Base-by-base conservation (phyloP, 177 flowering plant species). In the Vitis hybrid region DNA sequence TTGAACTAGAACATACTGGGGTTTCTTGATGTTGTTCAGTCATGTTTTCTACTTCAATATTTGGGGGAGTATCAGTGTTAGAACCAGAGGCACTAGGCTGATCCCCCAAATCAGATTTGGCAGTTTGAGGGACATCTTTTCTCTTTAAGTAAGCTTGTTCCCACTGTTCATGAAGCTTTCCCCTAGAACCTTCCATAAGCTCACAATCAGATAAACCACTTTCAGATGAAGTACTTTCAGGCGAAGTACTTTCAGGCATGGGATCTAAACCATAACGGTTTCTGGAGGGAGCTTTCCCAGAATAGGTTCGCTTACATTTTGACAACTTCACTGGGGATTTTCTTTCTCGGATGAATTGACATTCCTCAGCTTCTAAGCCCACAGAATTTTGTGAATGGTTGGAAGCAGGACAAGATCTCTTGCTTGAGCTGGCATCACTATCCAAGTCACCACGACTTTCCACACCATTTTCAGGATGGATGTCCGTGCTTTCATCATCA, bases 161-260 rank as follows among this genome's bases (percentile, higher is more conserved):
- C 98, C 97, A 92, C 69, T 80, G 82, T 66, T 89, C 89, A 64
- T 83, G 89, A 57, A 92, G 72, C 71, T 78, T 69, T 7, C 84
- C 91, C 14, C 57, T 76, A 68, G 87, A 78, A 70, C 76, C 88
- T 63, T 84, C 93, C 83, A 90, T 73, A 49, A 89, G 11, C 73
- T 92, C 97, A 85, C 91, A 88, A 72, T 94, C 98, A 67, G 90
- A 85, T 68, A 54, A 73, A 64, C 87, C 97, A 73, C 80, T 78
- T n/a, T 83, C 90, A 50, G 90, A 82, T 55, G 84, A 82, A 67
- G 67, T 71, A 74, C 70, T 73, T 21, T 84, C 89, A 67, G 73
- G 80, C 7, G 26, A 23, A 23, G 26, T 23, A 23, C 26, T 73
- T 23, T 84, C 89, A 67, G 73, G 80, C 7, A 75, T 80, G 9